phyloP scores from a whole-genome alignment of 352 stramenopile species.

The Phytophthora tentaculata region DNA sequence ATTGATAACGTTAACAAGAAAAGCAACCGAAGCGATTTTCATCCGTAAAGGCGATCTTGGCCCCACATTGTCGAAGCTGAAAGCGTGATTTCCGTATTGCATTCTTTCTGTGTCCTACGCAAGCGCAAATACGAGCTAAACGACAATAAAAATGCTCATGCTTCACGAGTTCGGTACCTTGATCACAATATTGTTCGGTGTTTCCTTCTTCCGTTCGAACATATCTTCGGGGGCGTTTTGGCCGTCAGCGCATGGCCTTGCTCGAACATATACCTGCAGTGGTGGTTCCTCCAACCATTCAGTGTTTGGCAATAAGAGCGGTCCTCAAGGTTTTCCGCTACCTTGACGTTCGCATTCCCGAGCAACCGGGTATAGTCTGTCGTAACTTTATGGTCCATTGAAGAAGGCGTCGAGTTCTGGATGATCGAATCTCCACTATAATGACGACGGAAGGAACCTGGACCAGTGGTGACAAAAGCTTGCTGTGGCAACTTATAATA shows the following conservation, averaged over 20 bases:
- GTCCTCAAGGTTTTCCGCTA: not conserved
- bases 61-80: slow-evolving; percentile 83
- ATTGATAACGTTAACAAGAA: not conserved
- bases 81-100: slow-evolving; percentile 88
- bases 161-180: slow-evolving; percentile 43
- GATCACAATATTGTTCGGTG: slow-evolving; percentile 84
- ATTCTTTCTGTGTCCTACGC: slow-evolving; percentile 80
- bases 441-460: no score
- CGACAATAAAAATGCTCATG: not conserved
- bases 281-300: slow-evolving; percentile 1
- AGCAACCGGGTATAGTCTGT: slow-evolving; percentile 86
- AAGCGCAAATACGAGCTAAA: not conserved
- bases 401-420: not conserved
- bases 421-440: not conserved
- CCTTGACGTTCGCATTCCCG: slow-evolving; percentile 83
- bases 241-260: slow-evolving; percentile 78
- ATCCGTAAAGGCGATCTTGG: no score
- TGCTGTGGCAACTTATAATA: not conserved
- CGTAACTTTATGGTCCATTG: slow-evolving; percentile 88
- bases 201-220: slow-evolving; percentile 83
- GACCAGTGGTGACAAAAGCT: not conserved
- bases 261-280: slow-evolving; percentile 73
- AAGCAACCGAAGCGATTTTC: not conserved
- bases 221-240: slow-evolving; percentile 76
- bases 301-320: not conserved